phyloP scores from a whole-genome alignment of 371 early-diverging fungal genomes.

The Apophysomyces sp. region DNA sequence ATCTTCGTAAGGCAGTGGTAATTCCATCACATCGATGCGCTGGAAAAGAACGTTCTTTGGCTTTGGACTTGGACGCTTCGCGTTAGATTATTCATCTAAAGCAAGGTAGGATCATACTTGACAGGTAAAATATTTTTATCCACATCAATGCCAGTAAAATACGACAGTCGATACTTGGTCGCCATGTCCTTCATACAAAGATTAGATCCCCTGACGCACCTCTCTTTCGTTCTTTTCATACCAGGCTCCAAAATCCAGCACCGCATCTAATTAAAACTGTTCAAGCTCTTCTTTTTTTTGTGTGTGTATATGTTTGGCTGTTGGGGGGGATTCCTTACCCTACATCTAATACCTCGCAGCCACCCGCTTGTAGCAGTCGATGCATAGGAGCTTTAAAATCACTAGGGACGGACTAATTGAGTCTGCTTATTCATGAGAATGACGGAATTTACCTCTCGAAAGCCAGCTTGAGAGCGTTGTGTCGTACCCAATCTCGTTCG shows the following conservation, averaged over 20 bases:
- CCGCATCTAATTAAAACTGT: constrained; percentile 27
- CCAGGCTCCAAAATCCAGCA: constrained; percentile 44
- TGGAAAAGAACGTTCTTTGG: constrained; percentile 34
- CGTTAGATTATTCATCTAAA: neutral
- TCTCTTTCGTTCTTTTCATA: constrained; percentile 9
- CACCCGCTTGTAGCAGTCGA: constrained; percentile 35
- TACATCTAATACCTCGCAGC: constrained; percentile 42
- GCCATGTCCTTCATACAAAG: constrained; percentile 38
- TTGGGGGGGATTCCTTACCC: constrained; percentile 23
- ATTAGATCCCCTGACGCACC: neutral
- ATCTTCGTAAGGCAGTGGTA: constrained; percentile 42
- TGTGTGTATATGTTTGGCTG: neutral
- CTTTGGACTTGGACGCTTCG: neutral
- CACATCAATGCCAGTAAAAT: constrained; percentile 45
- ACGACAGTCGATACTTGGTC: constrained; percentile 30
- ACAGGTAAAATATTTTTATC: constrained; percentile 37
- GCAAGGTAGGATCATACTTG: constrained; percentile 17
- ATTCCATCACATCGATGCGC: constrained; percentile 30
- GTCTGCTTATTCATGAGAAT: neutral
- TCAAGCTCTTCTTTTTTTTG: neutral
- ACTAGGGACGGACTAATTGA: constrained; percentile 5
- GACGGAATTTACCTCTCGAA: constrained; percentile 31
- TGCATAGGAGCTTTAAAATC: constrained; percentile 44
- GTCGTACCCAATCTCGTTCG: constrained; percentile 43
- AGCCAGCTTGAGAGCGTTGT: constrained; percentile 40